These are phyloP conservation scores for Cyclaneusma minus DNA, from an alignment of 2,329 filamentous ascomycete genomes.

Conservation along the genomic window DNA sequence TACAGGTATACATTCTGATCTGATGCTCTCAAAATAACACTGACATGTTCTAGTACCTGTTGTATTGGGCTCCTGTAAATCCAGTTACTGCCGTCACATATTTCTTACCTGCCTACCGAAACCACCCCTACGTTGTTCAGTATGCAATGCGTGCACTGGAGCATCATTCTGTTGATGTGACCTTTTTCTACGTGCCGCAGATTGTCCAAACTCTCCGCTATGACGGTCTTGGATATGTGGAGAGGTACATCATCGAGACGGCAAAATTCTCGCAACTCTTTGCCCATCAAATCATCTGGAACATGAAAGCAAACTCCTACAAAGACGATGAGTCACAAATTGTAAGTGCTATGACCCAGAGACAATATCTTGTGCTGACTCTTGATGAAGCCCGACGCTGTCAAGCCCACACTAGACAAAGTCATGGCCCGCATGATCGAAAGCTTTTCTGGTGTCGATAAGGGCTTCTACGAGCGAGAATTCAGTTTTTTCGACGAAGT, in stretches of 20 bases:
- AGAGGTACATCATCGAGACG: conserved; percentile 92
- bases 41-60: conserved; percentile 45
- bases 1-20: conserved; percentile 45
- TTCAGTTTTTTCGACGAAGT: conserved; percentile 98
- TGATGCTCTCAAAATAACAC: not conserved
- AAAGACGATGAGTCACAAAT: conserved; percentile 89
- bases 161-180: conserved; percentile 87
- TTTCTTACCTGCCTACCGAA: conserved; percentile 79
- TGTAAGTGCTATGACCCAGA: conserved; percentile 29
- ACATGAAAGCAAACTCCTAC: conserved; percentile 98
- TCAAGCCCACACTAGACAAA: conserved; percentile 85
- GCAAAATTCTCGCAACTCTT: conserved; percentile 97
- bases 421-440: conserved; percentile 74
- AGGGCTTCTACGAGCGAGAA: conserved; percentile 80
- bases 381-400: conserved; percentile 53
- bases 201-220: conserved; percentile 93
- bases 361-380: conserved; percentile 2
- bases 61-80: conserved; percentile 88
- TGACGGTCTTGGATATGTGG: conserved; percentile 84
- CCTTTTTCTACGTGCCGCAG: conserved; percentile 97
- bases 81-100: conserved; percentile 87
- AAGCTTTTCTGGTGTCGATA: conserved; percentile 67
- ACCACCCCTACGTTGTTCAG: conserved; percentile 86
- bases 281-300: conserved; percentile 99
- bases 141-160: conserved; percentile 94